Evolutionary conservation across 2,329 filamentous ascomycete species (phyloP).

Genomic region (Apiospora rasikravindrae): DNA sequence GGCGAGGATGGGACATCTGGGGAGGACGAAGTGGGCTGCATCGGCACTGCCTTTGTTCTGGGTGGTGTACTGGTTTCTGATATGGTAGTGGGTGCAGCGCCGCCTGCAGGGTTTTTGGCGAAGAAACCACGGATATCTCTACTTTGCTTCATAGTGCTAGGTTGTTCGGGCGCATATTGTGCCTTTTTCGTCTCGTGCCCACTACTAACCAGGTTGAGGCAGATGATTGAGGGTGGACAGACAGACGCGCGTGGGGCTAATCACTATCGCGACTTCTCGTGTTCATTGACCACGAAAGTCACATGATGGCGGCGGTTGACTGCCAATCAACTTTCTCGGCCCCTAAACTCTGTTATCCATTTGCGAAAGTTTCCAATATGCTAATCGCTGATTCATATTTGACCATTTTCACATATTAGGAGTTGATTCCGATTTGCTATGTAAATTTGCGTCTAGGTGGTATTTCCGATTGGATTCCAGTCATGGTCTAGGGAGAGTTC

Average conservation of each 20-base stretch:
- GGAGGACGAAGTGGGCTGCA: slow-evolving; percentile 11
- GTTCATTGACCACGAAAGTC: slow-evolving; percentile 11
- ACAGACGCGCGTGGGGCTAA: slow-evolving; percentile 8
- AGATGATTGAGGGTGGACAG: not conserved
- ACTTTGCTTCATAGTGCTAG: slow-evolving; percentile 30
- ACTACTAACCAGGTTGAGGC: not conserved
- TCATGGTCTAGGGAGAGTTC: not conserved
- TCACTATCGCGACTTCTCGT: slow-evolving; percentile 13
- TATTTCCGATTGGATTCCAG: not conserved
- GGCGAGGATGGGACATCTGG: slow-evolving; percentile 34
- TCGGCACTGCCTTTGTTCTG: slow-evolving; percentile 16
- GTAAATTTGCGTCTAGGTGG: not conserved
- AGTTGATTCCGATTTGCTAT: not conserved
- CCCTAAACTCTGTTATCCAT: not conserved
- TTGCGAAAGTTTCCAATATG: not conserved
- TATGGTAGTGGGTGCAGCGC: slow-evolving; percentile 23
- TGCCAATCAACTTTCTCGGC: not conserved
- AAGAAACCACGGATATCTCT: slow-evolving; percentile 41
- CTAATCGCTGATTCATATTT: not conserved
- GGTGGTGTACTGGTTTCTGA: slow-evolving; percentile 27
- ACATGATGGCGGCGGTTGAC: not conserved
- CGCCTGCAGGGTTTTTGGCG: slow-evolving; percentile 24
- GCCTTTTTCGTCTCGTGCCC: slow-evolving; percentile 1
- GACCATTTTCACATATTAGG: no score
- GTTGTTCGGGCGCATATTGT: not conserved